These are phyloP conservation scores for Xerocomus brunneocitrinus DNA, from an alignment of 768 basidiomycete species.

Conservation along the genomic window DNA sequence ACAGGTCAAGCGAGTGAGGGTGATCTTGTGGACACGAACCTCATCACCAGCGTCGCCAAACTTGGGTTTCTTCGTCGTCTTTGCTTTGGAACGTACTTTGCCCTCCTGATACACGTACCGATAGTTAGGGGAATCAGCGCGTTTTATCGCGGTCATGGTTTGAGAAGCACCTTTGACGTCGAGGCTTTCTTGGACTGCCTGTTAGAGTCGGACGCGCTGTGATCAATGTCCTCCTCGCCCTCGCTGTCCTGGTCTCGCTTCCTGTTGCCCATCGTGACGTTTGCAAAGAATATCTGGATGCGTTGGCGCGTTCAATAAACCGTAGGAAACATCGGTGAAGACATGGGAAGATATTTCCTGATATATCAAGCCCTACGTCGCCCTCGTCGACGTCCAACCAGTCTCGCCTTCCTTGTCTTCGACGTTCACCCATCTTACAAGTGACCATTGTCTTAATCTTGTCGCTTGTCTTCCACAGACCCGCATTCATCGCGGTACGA, in stretches of 20 bases:
- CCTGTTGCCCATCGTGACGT: slow-evolving; percentile 8
- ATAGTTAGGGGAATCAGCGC: not conserved
- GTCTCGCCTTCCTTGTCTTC: slow-evolving; percentile 9
- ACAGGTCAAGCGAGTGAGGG: slow-evolving; percentile 12
- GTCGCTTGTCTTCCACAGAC: slow-evolving; percentile 11
- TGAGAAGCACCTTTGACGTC: slow-evolving; percentile 13
- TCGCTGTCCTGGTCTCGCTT: slow-evolving; percentile 20
- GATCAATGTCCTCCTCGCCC: slow-evolving; percentile 9
- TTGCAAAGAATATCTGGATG: not conserved
- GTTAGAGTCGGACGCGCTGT: slow-evolving; percentile 16
- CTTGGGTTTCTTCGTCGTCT: slow-evolving; percentile 37
- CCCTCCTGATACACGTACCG: slow-evolving; percentile 4
- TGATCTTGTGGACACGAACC: slow-evolving; percentile 4
- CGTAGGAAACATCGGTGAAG: slow-evolving; percentile 3
- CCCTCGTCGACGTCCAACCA: slow-evolving; percentile 13
- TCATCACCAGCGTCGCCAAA: slow-evolving; percentile 5
- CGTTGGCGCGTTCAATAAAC: not conserved
- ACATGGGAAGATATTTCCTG: slow-evolving; percentile 27
- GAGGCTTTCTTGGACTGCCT: slow-evolving; percentile 1
- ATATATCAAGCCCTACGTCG: slow-evolving; percentile 30
- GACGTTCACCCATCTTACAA: slow-evolving; percentile 6
- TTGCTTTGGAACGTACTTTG: slow-evolving; percentile 12
- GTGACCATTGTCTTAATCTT: not conserved
- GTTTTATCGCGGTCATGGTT: not conserved
- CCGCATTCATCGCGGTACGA: slow-evolving; percentile 54